phyloP scores from a whole-genome alignment of 2,329 filamentous ascomycete genomes.

The Dactylella cylindrospora region DNA sequence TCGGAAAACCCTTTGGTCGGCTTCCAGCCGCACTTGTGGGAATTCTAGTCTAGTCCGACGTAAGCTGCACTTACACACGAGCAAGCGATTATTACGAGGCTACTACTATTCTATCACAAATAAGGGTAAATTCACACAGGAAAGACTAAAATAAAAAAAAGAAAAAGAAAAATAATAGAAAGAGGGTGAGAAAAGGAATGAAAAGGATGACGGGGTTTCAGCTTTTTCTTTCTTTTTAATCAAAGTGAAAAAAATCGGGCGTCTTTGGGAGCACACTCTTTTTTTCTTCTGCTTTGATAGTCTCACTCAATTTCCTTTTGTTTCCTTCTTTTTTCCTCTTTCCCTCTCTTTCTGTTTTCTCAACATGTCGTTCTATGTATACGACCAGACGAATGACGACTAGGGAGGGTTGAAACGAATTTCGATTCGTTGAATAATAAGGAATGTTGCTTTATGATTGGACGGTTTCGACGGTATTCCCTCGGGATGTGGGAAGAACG shows the following conservation, averaged over 20 bases:
- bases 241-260: conserved; percentile 40
- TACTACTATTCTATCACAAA: conserved; percentile 6
- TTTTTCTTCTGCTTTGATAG: conserved; percentile 20
- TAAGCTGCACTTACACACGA: conserved; percentile 35
- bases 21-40: conserved; percentile 31
- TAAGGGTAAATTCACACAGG: conserved; percentile 32
- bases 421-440: conserved; percentile 7
- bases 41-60: conserved; percentile 19
- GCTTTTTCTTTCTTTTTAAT: conserved; percentile 29
- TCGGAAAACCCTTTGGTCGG: conserved; percentile 22
- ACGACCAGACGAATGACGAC: neutral
- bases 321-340: conserved; percentile 22
- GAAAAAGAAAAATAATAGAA: conserved; percentile 16
- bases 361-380: neutral
- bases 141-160: conserved; percentile 11
- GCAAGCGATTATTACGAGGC: conserved; percentile 43
- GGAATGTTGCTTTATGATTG: conserved; percentile 24
- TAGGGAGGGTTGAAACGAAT: neutral
- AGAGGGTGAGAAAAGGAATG: conserved; percentile 11
- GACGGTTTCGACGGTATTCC: conserved; percentile 18
- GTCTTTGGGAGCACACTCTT: conserved; percentile 22
- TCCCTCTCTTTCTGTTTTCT: conserved; percentile 1
- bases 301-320: conserved; percentile 13
- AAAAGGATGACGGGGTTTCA: conserved; percentile 24
- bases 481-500: no score